Evolutionary conservation across 768 basidiomycete genomes (phyloP).

Genomic region (Galerina sulciceps): DNA sequence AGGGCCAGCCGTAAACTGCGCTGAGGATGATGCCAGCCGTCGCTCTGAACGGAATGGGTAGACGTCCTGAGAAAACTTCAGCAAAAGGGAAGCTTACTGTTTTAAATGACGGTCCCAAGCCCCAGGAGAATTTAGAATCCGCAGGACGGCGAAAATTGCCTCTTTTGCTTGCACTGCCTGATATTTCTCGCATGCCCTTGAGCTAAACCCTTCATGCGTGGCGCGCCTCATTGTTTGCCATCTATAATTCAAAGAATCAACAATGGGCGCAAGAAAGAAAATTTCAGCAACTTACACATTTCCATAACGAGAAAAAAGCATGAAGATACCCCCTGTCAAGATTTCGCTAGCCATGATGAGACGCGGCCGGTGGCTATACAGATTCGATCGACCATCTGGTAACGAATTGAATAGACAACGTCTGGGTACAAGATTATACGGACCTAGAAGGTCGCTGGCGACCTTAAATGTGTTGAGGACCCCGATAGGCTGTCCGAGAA

Average conservation of each 20-base stretch:
- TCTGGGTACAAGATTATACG: neutral
- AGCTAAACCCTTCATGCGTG: neutral
- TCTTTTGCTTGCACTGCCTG: neutral
- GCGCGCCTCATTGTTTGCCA: neutral
- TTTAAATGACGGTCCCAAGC: neutral
- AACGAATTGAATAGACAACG: neutral
- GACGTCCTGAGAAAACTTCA: neutral
- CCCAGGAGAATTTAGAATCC: neutral
- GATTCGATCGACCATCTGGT: neutral
- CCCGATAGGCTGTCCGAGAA: constrained; percentile 41
- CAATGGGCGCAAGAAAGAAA: neutral
- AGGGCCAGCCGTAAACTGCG: constrained; percentile 61
- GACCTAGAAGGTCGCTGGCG: neutral
- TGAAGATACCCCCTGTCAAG: neutral
- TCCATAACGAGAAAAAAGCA: neutral
- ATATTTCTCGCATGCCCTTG: neutral
- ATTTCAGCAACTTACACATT: neutral
- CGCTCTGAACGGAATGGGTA: neutral
- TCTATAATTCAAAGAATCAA: neutral
- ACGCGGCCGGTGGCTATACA: constrained; percentile 5
- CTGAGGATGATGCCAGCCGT: constrained; percentile 31
- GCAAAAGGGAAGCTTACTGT: neutral
- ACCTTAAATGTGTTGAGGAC: constrained; percentile 3
- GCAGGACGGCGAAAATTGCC: neutral
- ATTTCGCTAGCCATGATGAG: constrained; percentile 4